Conservation (phyloP, 2,329 filamentous ascomycete species). For the Claviceps sp. region DNA sequence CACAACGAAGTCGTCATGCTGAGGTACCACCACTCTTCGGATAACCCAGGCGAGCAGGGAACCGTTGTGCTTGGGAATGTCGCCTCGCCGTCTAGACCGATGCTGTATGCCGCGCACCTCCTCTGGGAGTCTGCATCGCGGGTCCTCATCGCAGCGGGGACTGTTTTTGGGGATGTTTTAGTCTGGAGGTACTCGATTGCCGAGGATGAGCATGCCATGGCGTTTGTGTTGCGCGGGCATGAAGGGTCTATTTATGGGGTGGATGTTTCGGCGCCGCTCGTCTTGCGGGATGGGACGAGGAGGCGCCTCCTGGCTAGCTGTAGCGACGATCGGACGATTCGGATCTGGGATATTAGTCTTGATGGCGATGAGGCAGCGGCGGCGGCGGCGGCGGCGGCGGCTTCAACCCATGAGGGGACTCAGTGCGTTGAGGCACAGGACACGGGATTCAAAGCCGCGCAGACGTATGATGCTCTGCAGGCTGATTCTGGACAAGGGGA, state of each 20-base stretch:
- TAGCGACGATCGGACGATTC: slow-evolving; percentile 84
- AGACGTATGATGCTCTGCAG: slow-evolving; percentile 12
- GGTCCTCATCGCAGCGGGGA: slow-evolving; percentile 73
- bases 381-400: not conserved
- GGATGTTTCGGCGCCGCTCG: slow-evolving; percentile 51
- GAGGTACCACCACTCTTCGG: slow-evolving; percentile 14
- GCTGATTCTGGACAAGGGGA: slow-evolving; percentile 5
- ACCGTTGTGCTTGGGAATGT: slow-evolving; percentile 28
- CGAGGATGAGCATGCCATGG: slow-evolving; percentile 15
- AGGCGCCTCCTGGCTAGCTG: slow-evolving; percentile 71
- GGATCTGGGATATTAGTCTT: slow-evolving; percentile 72
- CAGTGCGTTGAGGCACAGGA: slow-evolving; percentile 17
- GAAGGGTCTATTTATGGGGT: slow-evolving; percentile 93
- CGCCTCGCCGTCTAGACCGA: slow-evolving; percentile 59
- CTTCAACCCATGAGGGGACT: not conserved
- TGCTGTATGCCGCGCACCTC: slow-evolving; percentile 75
- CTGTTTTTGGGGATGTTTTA: slow-evolving; percentile 87
- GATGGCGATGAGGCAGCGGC: slow-evolving; percentile 5
- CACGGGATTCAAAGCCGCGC: slow-evolving; percentile 45
- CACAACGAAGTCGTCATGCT: slow-evolving; percentile 67
- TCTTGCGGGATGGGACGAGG: slow-evolving; percentile 20
- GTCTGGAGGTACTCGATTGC: slow-evolving; percentile 62
- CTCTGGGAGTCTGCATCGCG: slow-evolving; percentile 42
- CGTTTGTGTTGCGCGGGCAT: slow-evolving; percentile 51
- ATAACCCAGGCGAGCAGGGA: slow-evolving; percentile 13